phyloP scores from a whole-genome alignment of 345 rosid species.

The Citrus sinensis region DVS_A1.0 CM039161.1:16829501-16830000 shows the following conservation, averaged over 20 bases:
- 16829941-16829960: not conserved
- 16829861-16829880: not conserved
- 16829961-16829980: not conserved
- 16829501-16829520: conserved; percentile 7
- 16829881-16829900: not conserved
- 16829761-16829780: not conserved
- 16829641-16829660: not conserved
- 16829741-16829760: not conserved
- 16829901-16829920: not conserved
- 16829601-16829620: conserved; percentile 71
- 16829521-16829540: conserved; percentile 92
- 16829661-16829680: not conserved
- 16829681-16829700: not conserved
- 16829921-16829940: not conserved
- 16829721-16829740: not conserved
- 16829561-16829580: conserved; percentile 95
- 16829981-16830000: not conserved
- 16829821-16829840: not conserved
- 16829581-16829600: conserved; percentile 94
- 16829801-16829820: too few relatives aligned
- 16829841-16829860: not conserved
- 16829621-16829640: not conserved
- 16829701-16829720: not conserved
- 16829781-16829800: not conserved
- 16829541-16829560: conserved; percentile 99